These are phyloP conservation scores for Acanthamoeba lugdunensis DNA, from an alignment of 208 protist species.

Conservation along the genomic window DNA sequence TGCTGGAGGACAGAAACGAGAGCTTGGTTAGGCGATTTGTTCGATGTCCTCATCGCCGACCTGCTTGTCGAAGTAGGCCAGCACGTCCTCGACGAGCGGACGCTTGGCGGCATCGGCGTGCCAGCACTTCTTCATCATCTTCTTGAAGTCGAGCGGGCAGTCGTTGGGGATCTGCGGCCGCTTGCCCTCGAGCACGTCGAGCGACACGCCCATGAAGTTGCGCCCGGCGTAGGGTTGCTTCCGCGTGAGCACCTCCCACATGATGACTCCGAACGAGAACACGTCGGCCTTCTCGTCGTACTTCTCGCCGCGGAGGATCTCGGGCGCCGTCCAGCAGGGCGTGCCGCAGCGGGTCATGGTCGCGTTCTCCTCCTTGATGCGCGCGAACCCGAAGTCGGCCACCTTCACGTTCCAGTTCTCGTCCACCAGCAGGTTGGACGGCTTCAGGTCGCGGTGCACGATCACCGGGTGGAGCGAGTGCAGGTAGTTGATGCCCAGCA, in stretches of 20 bases:
- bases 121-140: slow-evolving; percentile 60
- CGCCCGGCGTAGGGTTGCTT: background rate
- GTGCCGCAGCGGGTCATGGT: background rate
- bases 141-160: background rate
- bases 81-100: slow-evolving; percentile 2
- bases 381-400: background rate
- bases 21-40: background rate
- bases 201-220: slow-evolving; percentile 26
- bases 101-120: slow-evolving; percentile 35
- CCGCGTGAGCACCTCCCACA: slow-evolving; percentile 41
- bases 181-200: background rate
- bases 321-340: background rate
- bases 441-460: slow-evolving; percentile 57
- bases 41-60: background rate
- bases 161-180: background rate
- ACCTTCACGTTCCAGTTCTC: background rate
- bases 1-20: background rate
- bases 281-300: slow-evolving; percentile 81
- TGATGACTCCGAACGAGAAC: slow-evolving; percentile 69
- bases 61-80: slow-evolving; percentile 57
- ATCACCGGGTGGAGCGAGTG: slow-evolving; percentile 38
- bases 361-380: background rate
- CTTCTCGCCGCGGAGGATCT: background rate
- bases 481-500: slow-evolving; percentile 55
- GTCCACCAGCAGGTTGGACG: background rate